These are phyloP conservation scores for Pyropia yezoensis DNA, from an alignment of 23 red algal species.

Conservation along the genomic window DNA sequence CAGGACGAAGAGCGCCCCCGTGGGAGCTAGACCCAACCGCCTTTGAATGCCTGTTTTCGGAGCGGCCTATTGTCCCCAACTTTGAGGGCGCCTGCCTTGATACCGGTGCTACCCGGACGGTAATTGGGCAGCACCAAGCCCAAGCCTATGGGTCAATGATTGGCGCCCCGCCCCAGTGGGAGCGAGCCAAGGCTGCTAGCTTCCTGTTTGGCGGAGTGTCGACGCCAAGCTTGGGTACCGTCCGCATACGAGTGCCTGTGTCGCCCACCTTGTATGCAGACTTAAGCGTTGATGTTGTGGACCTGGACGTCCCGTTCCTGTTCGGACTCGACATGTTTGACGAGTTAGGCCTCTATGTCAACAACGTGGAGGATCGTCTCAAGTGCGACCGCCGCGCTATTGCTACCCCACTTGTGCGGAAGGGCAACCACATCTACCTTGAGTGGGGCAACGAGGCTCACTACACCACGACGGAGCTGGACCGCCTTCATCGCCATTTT, in stretches of 20 bases:
- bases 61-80: too few relatives aligned
- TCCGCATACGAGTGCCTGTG: conserved; percentile 4
- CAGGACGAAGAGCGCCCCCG: too few relatives aligned
- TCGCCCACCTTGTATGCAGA: not conserved
- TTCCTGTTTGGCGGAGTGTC: conserved; percentile 1
- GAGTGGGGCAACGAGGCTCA: conserved; percentile 2
- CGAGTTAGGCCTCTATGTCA: conserved; percentile 2
- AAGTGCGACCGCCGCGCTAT: not conserved
- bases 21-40: too few relatives aligned
- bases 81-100: conserved; percentile 24
- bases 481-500: not conserved
- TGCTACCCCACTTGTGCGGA: not conserved
- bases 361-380: conserved; percentile 9
- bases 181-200: not conserved
- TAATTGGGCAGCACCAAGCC: conserved; percentile 8
- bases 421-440: conserved; percentile 2
- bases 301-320: conserved; percentile 6
- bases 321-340: conserved; percentile 16
- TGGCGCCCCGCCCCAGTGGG: not conserved
- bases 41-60: too few relatives aligned
- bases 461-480: not conserved
- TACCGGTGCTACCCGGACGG: conserved; percentile 4
- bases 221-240: not conserved
- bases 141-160: not conserved
- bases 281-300: conserved; percentile 12